These are phyloP conservation scores for Bauhinia variegata DNA, from an alignment of 306 rosid species.

Conservation along the genomic window DNA sequence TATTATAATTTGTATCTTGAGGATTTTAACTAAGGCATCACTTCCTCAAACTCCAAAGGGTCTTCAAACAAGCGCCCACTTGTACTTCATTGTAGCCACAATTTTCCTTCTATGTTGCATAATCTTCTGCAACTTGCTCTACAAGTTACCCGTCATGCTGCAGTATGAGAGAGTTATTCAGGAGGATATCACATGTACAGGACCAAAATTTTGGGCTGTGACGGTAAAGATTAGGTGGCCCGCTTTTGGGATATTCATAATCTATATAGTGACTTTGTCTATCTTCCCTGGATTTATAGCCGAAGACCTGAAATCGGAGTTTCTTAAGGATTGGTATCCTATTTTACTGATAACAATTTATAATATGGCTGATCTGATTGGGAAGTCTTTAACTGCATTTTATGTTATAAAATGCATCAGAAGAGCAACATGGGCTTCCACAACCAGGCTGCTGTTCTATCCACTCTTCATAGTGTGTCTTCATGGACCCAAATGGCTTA, in stretches of 20 bases:
- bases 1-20: constrained; percentile 69
- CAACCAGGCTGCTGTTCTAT: constrained; percentile 69
- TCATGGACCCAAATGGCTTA: constrained; percentile 85
- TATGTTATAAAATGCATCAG: constrained; percentile 57
- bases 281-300: constrained; percentile 93
- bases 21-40: constrained; percentile 83
- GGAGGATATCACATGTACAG: constrained; percentile 49
- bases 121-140: constrained; percentile 67
- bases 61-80: constrained; percentile 77
- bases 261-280: constrained; percentile 79
- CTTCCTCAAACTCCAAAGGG: constrained; percentile 81
- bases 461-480: constrained; percentile 81
- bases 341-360: constrained; percentile 77
- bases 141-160: constrained; percentile 78
- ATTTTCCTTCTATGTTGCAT: constrained; percentile 74
- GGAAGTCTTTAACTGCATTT: constrained; percentile 79
- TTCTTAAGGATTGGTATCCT: constrained; percentile 89
- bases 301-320: constrained; percentile 67
- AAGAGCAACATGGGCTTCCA: constrained; percentile 64
- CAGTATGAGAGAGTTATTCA: constrained; percentile 47
- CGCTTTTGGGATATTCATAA: constrained; percentile 70
- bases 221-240: constrained; percentile 61
- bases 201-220: constrained; percentile 59
- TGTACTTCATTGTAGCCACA: constrained; percentile 75
- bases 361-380: constrained; percentile 72